Evolutionary conservation across 129 eudicot species (phyloP).

Genomic region (Rutidosis leptorrhynchoides): DNA sequence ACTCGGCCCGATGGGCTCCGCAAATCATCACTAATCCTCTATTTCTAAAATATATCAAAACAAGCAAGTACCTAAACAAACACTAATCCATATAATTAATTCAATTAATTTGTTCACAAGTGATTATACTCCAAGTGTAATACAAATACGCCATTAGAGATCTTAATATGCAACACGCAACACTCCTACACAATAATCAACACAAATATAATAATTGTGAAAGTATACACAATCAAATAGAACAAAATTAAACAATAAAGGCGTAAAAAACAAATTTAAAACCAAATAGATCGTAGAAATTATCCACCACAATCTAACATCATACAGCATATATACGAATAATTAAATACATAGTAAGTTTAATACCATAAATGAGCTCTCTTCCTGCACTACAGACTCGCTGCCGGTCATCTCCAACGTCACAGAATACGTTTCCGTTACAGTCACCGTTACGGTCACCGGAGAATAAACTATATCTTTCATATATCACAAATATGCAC

Average conservation of each 20-base stretch:
- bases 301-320: slow-evolving; percentile 19
- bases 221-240: slow-evolving; percentile 13
- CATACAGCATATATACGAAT: not conserved
- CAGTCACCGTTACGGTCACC: slow-evolving; percentile 11
- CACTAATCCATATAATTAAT: not conserved
- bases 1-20: no score
- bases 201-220: not conserved
- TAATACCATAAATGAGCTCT: slow-evolving; percentile 31
- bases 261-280: slow-evolving; percentile 7
- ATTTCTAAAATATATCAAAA: not conserved
- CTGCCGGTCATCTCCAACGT: slow-evolving; percentile 26
- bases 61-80: not conserved
- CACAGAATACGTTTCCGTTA: not conserved
- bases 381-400: slow-evolving; percentile 28
- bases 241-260: no score
- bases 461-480: slow-evolving; percentile 9
- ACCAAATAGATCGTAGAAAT: slow-evolving; percentile 15
- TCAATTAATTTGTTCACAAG: not conserved
- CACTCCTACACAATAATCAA: no score
- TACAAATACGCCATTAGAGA: slow-evolving; percentile 11
- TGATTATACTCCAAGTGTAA: slow-evolving; percentile 8
- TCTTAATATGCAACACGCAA: no score
- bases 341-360: not conserved
- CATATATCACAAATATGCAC: not conserved
- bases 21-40: slow-evolving; percentile 1